These are phyloP conservation scores for Irpex rosettiformis DNA, from an alignment of 1,284 basidiomycete genomes.

Conservation along the genomic window DNA sequence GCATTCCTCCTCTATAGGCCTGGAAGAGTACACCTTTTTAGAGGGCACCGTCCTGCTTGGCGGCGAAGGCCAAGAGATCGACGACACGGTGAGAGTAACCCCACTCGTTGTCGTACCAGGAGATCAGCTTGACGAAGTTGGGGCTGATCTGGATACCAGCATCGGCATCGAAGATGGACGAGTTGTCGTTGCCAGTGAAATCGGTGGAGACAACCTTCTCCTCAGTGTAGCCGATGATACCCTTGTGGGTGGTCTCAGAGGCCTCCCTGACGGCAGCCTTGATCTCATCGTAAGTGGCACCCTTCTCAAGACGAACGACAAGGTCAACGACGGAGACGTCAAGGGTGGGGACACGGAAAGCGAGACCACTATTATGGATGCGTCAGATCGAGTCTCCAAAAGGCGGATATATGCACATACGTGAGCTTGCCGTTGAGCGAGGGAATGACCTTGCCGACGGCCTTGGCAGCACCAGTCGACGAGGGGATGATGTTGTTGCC, in stretches of 20 bases:
- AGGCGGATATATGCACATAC: constrained; percentile 36
- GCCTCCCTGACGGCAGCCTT: constrained; percentile 87
- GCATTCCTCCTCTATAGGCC: neutral
- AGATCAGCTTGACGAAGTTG: constrained; percentile 94
- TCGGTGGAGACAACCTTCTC: constrained; percentile 95
- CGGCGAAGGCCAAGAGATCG: constrained; percentile 85
- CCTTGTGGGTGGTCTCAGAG: constrained; percentile 69
- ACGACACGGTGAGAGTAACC: constrained; percentile 95
- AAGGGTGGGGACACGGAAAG: constrained; percentile 97
- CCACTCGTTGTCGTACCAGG: constrained; percentile 98
- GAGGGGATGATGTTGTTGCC: constrained; percentile 99
- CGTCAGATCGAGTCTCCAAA: constrained; percentile 12
- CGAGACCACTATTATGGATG: constrained; percentile 63
- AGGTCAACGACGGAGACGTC: constrained; percentile 99
- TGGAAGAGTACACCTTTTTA: constrained; percentile 17
- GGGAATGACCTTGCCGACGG: constrained; percentile 99
- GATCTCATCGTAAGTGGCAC: constrained; percentile 87
- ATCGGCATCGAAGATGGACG: constrained; percentile 88
- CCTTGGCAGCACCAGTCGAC: constrained; percentile 98
- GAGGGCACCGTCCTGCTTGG: constrained; percentile 60
- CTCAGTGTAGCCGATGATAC: constrained; percentile 94
- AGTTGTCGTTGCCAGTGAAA: constrained; percentile 79
- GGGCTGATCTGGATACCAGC: constrained; percentile 93
- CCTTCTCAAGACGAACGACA: constrained; percentile 90
- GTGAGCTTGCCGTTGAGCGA: constrained; percentile 96